Conservation (phyloP, 2,329 filamentous ascomycete species). For the Camillea tinctor region DNA sequence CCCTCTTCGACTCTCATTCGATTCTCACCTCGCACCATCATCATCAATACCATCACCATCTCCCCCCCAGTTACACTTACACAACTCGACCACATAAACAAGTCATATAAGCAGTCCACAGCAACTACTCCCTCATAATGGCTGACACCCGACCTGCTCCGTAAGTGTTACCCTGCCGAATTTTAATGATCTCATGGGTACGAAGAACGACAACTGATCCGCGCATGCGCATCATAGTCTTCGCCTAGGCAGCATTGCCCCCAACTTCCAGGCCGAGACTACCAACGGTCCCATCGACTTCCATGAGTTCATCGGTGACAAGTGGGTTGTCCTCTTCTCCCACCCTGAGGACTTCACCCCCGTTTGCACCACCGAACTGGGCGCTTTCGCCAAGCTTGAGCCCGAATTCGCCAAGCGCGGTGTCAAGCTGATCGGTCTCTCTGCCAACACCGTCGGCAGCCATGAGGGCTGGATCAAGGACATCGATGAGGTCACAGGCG, state of each 20-base stretch:
- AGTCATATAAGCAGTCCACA: not conserved
- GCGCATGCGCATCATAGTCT: slow-evolving; percentile 41
- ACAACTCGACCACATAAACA: not conserved
- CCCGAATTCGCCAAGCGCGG: slow-evolving; percentile 82
- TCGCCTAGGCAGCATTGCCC: slow-evolving; percentile 65
- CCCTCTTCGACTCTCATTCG: no score
- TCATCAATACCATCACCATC: not conserved
- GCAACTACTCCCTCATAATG: slow-evolving; percentile 22
- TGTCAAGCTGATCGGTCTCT: slow-evolving; percentile 89
- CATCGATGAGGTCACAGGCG: slow-evolving; percentile 74
- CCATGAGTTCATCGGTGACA: slow-evolving; percentile 76
- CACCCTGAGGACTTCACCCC: slow-evolving; percentile 91
- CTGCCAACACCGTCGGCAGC: slow-evolving; percentile 79
- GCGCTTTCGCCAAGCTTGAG: slow-evolving; percentile 86
- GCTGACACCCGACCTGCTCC: slow-evolving; percentile 28
- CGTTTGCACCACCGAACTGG: slow-evolving; percentile 93
- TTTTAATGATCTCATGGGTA: not conserved
- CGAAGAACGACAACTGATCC: not conserved
- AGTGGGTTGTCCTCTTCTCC: slow-evolving; percentile 80
- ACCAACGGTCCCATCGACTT: slow-evolving; percentile 78
- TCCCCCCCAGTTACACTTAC: no score
- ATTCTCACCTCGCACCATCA: not conserved
- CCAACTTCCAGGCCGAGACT: slow-evolving; percentile 82
- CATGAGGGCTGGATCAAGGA: slow-evolving; percentile 92
- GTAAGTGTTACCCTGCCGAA: slow-evolving; percentile 21